Evolutionary conservation across 345 rosid species (phyloP), one percentile per base, ranked within the genome.

Genomic region (Citrus hindsii): DNA sequence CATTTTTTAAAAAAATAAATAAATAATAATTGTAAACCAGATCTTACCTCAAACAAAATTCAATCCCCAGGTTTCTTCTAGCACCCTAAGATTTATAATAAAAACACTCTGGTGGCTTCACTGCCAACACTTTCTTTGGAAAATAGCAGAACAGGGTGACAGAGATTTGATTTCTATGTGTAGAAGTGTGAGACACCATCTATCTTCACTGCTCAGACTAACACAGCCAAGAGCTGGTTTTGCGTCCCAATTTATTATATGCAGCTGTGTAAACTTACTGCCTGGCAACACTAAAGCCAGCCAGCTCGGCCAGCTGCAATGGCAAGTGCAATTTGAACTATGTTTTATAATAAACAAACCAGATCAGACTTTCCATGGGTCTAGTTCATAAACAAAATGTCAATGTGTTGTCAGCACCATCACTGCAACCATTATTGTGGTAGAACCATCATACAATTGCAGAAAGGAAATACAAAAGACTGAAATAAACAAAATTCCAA

Each of bases 261-360:
- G 95, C 97, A 83, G 85, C 97, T 88, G 97, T 88, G 67, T 82
- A 78, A 89, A 91, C 89, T 92, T 92, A 92, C 95, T 87, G 92
- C 79, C 73, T 88, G 95, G 91, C 86, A 67, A 64, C 66, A 81
- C 93, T 93, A 82, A 5, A 88, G 88, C 98, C 97, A 89, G 59
- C 81, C 92, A 92, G 91, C 97, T 93, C 94, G 97, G 97, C 97
- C 96, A 92, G 95, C 90, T 80, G 93, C 95, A 86, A 76, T 40
- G 28, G 77, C 33, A 59, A 42, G 46, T 5, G 2, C 18, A 10
- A 77, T 55, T 32, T 22, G 8, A 64, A 40, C 10, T 16, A 9
- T 7, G 3, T 18, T 25, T 28, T 18, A 30, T 16, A 33, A 12
- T 35, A 66, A 35, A 12, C 25, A 66, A 66, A 35, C 22, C 42